Conservation (phyloP, 306 rosid species). For the Calophaca sinica region DNA sequence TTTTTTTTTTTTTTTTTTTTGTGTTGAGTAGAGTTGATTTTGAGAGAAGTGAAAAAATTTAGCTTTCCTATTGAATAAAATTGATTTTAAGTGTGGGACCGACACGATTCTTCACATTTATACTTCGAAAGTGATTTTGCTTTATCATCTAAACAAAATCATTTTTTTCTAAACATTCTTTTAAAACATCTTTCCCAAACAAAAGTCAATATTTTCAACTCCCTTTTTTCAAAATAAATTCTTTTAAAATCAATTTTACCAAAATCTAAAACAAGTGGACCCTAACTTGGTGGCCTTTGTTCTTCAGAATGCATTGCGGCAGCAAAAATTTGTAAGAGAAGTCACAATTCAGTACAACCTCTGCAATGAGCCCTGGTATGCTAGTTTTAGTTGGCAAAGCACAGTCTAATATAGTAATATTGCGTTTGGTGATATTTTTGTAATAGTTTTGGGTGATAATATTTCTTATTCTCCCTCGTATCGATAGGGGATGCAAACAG, state of each 20-base stretch:
- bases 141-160: constrained; percentile 9
- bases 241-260: not conserved
- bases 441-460: constrained; percentile 16
- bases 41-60: not conserved
- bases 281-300: constrained; percentile 43
- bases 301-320: constrained; percentile 88
- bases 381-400: constrained; percentile 18
- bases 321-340: constrained; percentile 88
- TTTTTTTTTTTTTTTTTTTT: too few species aligned
- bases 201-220: not conserved
- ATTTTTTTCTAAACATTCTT: not conserved
- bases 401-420: constrained; percentile 11
- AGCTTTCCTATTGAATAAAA: not conserved
- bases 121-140: not conserved
- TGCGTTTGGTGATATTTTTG: constrained; percentile 12
- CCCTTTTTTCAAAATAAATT: not conserved
- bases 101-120: not conserved
- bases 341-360: constrained; percentile 98
- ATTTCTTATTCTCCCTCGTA: not conserved
- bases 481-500: constrained; percentile 19
- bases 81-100: not conserved
- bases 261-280: not conserved
- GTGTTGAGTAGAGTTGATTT: not conserved
- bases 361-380: constrained; percentile 98
- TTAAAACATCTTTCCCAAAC: not conserved